Evolutionary conservation across 257 asterid species (phyloP).

Genomic region (Salvia miltiorrhiza): DNA sequence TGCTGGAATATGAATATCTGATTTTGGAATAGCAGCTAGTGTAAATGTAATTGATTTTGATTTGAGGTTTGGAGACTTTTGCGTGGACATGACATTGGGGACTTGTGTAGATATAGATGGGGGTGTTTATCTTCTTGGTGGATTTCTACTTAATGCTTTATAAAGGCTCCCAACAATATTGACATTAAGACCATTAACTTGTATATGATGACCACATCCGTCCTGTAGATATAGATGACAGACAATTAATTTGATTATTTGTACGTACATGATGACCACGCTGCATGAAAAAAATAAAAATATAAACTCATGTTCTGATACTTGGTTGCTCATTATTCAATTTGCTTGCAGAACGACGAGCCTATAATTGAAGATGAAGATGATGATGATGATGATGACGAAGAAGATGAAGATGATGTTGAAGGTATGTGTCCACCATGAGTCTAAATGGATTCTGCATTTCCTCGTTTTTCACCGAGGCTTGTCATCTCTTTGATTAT

Average conservation of each 20-base stretch:
- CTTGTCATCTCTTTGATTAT: not conserved
- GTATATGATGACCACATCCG: not conserved
- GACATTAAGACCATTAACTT: not conserved
- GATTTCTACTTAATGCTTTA: not conserved
- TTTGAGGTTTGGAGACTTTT: not conserved
- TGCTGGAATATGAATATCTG: not conserved
- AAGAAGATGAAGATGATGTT: constrained; percentile 37
- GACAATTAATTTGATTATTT: not conserved
- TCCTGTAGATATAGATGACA: not conserved
- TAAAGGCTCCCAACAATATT: not conserved
- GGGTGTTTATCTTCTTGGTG: not conserved
- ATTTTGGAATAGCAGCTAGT: not conserved
- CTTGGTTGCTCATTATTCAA: not conserved
- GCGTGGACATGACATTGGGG: not conserved
- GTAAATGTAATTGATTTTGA: not conserved
- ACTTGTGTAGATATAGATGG: not conserved
- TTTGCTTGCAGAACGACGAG: constrained; percentile 35
- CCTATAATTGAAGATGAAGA: constrained; percentile 46
- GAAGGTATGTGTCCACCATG: constrained; percentile 32
- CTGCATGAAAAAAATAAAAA: not conserved
- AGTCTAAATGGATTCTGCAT: not conserved
- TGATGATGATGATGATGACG: constrained; percentile 40
- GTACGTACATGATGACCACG: not conserved
- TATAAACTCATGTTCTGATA: too few relatives aligned
- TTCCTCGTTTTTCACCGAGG: not conserved